phyloP scores from a whole-genome alignment of 495 filamentous ascomycete genomes.

The Penicillium alfredii region DNA sequence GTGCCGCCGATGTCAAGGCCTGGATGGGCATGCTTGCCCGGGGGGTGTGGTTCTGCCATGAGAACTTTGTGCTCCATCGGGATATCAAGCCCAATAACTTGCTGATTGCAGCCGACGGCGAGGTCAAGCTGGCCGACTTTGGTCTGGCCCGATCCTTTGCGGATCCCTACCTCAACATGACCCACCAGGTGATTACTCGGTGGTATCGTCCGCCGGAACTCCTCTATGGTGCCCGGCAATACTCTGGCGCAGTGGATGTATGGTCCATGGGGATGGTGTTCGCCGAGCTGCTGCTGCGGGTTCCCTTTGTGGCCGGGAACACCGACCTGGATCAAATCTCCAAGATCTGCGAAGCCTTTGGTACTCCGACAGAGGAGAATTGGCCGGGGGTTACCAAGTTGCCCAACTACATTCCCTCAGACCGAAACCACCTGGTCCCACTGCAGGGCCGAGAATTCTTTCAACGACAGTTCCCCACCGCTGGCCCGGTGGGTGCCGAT shows the following conservation, averaged over 20 bases:
- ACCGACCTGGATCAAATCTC: constrained; percentile 74
- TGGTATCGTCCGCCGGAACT: constrained; percentile 97
- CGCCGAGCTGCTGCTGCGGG: constrained; percentile 79
- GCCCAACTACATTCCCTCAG: constrained; percentile 63
- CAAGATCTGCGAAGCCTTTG: constrained; percentile 76
- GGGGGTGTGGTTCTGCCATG: constrained; percentile 95
- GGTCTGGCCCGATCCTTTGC: constrained; percentile 84
- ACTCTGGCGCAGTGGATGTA: constrained; percentile 84
- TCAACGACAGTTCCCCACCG: constrained; percentile 63
- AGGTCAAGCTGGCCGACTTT: constrained; percentile 96
- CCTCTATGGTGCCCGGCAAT: constrained; percentile 81
- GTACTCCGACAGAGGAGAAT: constrained; percentile 87
- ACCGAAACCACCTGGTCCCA: constrained; percentile 48
- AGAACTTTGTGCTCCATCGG: constrained; percentile 87
- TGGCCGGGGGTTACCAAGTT: constrained; percentile 89
- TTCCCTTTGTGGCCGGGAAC: constrained; percentile 72
- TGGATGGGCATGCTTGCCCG: constrained; percentile 98
- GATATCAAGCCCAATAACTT: constrained; percentile 99
- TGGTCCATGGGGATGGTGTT: constrained; percentile 95
- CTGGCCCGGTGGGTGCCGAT: constrained; percentile 77
- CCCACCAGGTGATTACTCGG: constrained; percentile 87
- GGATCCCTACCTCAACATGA: constrained; percentile 86
- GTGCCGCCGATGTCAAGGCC: constrained; percentile 83
- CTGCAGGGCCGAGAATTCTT: constrained; percentile 64
- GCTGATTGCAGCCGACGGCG: constrained; percentile 85